Conservation (phyloP, 2,329 filamentous ascomycete species). For the Calonectria ilicicola region DNA sequence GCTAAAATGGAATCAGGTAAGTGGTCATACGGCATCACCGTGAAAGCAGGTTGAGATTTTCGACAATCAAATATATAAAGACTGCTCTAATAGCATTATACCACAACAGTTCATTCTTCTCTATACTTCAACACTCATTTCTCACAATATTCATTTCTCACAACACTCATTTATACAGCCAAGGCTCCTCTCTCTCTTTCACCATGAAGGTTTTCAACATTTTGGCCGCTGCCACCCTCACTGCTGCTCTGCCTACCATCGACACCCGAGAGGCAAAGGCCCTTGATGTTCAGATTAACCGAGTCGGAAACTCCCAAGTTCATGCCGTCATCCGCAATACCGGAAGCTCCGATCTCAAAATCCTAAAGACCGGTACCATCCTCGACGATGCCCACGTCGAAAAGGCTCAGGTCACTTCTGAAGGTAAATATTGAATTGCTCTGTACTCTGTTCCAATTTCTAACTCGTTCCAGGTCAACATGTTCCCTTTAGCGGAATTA, state of each 20-base stretch:
- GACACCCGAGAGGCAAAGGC: neutral
- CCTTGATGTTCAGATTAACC: neutral
- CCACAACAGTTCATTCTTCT: neutral
- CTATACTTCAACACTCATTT: neutral
- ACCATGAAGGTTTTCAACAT: neutral
- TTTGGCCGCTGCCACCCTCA: neutral
- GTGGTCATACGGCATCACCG: neutral
- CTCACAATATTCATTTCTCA: too few relatives aligned
- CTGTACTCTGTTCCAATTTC: neutral
- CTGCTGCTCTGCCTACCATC: neutral
- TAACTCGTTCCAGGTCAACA: neutral
- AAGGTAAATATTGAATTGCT: neutral
- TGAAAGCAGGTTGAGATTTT: neutral
- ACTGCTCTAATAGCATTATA: neutral
- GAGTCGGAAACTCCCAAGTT: neutral
- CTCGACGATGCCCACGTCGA: neutral
- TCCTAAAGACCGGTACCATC: neutral
- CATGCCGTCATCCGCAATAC: neutral
- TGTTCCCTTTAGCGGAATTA: conserved; percentile 61
- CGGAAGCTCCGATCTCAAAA: neutral
- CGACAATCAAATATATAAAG: neutral
- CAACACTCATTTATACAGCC: neutral
- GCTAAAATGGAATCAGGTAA: conserved; percentile 2
- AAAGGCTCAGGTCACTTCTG: neutral
- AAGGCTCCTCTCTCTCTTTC: neutral